These are phyloP conservation scores for Aspergillus sp. DNA, from an alignment of 2,329 filamentous ascomycete species.

Conservation along the genomic window DNA sequence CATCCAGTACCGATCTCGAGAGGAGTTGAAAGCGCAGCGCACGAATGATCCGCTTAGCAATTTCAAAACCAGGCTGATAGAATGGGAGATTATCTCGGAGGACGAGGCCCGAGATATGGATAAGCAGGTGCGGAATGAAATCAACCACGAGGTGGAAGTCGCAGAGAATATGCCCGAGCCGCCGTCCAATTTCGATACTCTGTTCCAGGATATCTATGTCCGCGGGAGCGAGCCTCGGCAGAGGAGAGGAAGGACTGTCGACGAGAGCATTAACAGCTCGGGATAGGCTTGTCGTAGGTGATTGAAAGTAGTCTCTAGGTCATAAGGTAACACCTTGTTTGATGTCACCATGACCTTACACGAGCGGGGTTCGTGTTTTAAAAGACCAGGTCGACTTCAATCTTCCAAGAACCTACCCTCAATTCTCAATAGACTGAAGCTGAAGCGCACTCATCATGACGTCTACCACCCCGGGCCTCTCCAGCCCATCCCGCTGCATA, in stretches of 20 bases:
- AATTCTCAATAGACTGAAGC: background rate
- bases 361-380: too few species aligned
- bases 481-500: slow-evolving; percentile 61
- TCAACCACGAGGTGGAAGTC: slow-evolving; percentile 76
- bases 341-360: background rate
- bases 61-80: slow-evolving; percentile 87
- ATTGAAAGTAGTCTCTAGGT: background rate
- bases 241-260: slow-evolving; percentile 71
- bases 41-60: slow-evolving; percentile 95
- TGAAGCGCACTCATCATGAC: slow-evolving; percentile 1
- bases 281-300: too few species aligned
- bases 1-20: slow-evolving; percentile 93
- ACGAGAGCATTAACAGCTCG: slow-evolving; percentile 69
- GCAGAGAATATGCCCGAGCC: slow-evolving; percentile 80
- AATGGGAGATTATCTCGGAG: slow-evolving; percentile 80
- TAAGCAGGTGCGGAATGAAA: slow-evolving; percentile 73
- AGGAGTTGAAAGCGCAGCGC: slow-evolving; percentile 90
- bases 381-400: too few species aligned
- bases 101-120: slow-evolving; percentile 89
- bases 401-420: too few species aligned
- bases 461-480: slow-evolving; percentile 8
- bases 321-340: too few species aligned
- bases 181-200: slow-evolving; percentile 64
- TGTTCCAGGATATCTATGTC: slow-evolving; percentile 92
- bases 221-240: slow-evolving; percentile 73